Evolutionary conservation across 352 stramenopile genomes (phyloP).

Genomic region (Thalassiosira gravida): DNA sequence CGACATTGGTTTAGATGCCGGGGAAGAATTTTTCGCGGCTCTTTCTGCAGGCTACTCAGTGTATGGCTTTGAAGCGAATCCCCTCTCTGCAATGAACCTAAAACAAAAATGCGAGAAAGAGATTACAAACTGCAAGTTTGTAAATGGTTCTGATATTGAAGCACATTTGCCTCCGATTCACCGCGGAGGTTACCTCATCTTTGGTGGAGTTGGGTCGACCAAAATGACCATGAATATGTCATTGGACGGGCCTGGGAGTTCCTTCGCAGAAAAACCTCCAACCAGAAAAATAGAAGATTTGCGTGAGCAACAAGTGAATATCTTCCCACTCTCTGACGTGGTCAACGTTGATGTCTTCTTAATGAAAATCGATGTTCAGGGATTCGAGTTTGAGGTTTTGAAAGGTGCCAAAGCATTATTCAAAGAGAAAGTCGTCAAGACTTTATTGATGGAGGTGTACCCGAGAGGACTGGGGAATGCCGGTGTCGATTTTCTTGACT

Average conservation of each 20-base stretch:
- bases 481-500: slow-evolving; percentile 7
- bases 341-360: slow-evolving; percentile 2
- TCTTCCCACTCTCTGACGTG: slow-evolving; percentile 5
- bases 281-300: neutral
- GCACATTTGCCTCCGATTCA: neutral
- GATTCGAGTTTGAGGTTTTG: slow-evolving; percentile 19
- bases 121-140: neutral
- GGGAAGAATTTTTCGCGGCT: slow-evolving; percentile 11
- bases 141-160: neutral
- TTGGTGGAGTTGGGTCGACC: neutral
- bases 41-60: slow-evolving; percentile 4
- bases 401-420: slow-evolving; percentile 7
- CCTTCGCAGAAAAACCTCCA: slow-evolving; percentile 4
- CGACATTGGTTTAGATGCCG: slow-evolving; percentile 7
- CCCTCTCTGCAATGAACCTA: neutral
- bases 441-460: slow-evolving; percentile 13
- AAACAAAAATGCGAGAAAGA: neutral
- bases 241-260: neutral
- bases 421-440: slow-evolving; percentile 5
- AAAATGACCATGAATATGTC: slow-evolving; percentile 4
- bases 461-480: slow-evolving; percentile 12
- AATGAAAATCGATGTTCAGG: slow-evolving; percentile 17
- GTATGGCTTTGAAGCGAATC: slow-evolving; percentile 12
- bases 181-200: neutral
- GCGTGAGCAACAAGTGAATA: neutral